Evolutionary conservation across 2,329 filamentous ascomycete genomes (phyloP).

Genomic region (Xylariaceae sp.): DNA sequence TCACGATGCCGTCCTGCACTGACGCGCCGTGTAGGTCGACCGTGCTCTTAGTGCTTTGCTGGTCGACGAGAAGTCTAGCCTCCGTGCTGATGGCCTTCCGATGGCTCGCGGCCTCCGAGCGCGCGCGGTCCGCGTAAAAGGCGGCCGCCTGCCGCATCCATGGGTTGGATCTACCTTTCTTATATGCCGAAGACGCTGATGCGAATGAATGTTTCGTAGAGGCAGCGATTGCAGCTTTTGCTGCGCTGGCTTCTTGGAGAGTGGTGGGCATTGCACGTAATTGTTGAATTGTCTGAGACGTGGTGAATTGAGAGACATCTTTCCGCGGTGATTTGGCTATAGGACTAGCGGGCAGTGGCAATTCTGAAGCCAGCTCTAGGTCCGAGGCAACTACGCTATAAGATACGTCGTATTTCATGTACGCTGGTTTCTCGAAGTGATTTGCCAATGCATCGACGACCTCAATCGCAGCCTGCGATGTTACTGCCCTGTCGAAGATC

Average conservation of each 20-base stretch:
- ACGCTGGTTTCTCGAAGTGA: conserved; percentile 40
- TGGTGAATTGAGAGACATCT: background rate
- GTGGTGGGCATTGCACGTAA: conserved; percentile 3
- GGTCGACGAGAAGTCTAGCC: conserved; percentile 65
- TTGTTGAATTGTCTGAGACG: background rate
- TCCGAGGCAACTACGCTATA: conserved; percentile 29
- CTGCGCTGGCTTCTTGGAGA: conserved; percentile 19
- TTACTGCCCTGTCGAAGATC: conserved; percentile 40
- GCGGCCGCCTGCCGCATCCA: conserved; percentile 71
- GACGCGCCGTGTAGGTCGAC: conserved; percentile 82
- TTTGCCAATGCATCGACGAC: conserved; percentile 41
- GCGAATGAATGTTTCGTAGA: conserved; percentile 30
- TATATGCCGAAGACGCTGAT: conserved; percentile 41
- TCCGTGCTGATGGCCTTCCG: conserved; percentile 58
- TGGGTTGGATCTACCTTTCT: conserved; percentile 60
- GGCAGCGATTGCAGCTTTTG: conserved; percentile 20
- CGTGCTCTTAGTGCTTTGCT: conserved; percentile 56
- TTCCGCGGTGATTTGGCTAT: background rate
- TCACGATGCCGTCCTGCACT: conserved; percentile 76
- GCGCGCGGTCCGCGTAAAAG: conserved; percentile 69
- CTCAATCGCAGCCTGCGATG: conserved; percentile 32
- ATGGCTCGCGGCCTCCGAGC: conserved; percentile 57
- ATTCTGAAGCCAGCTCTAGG: conserved; percentile 10
- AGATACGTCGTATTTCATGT: conserved; percentile 31
- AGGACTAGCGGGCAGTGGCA: background rate